Conservation (phyloP, 768 basidiomycete genomes). For the Phaffia australis region DNA sequence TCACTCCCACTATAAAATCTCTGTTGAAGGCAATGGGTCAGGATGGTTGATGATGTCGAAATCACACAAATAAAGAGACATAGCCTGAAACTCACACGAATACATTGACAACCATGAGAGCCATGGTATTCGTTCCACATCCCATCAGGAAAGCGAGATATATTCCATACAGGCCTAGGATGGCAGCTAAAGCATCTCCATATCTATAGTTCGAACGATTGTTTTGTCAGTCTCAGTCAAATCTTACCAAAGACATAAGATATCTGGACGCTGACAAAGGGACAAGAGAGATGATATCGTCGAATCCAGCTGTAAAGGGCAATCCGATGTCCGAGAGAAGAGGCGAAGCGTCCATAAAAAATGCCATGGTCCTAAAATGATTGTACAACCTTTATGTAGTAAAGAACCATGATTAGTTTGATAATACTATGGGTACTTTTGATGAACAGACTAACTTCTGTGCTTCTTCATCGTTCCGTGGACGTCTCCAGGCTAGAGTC, state of each 20-base stretch:
- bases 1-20: conserved; percentile 35
- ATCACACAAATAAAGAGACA: conserved; percentile 1
- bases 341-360: conserved; percentile 2
- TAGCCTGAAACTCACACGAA: not conserved
- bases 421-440: not conserved
- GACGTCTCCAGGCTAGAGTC: not conserved
- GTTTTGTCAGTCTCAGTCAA: too few relatives aligned
- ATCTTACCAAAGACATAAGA: too few relatives aligned
- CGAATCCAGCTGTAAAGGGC: conserved; percentile 2
- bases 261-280: not conserved
- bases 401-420: not conserved
- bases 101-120: conserved; percentile 28
- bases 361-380: not conserved
- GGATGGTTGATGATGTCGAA: conserved; percentile 20
- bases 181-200: conserved; percentile 35
- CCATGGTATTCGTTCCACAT: conserved; percentile 29
- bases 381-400: not conserved
- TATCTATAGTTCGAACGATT: too few relatives aligned
- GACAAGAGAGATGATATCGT: conserved; percentile 5
- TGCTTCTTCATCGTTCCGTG: not conserved
- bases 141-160: conserved; percentile 36
- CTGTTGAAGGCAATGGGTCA: conserved; percentile 30
- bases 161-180: conserved; percentile 37
- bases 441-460: not conserved
- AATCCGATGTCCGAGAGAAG: conserved; percentile 4